Evolutionary conservation across 805 yeast genomes (phyloP), one percentile per base, ranked within the genome.

Genomic region (Kodamaea restingae): DNA sequence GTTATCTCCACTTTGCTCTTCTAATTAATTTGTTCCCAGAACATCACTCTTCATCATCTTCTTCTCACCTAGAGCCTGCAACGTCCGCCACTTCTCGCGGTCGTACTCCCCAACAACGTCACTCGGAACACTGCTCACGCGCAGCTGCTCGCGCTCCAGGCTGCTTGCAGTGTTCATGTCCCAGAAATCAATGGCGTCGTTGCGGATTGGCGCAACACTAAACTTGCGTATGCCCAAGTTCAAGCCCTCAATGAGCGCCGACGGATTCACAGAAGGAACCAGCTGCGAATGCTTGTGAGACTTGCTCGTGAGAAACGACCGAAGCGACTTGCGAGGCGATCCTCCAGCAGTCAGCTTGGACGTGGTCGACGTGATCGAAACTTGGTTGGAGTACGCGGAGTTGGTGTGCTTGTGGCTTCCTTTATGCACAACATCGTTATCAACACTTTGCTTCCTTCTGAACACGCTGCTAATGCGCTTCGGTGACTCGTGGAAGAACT

Each of bases 71-170:
- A 72, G 46, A 15, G 65, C 52, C 47, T 71, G 69, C 44, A 79
- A 63, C 0, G 77, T 73, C 41, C 73, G 63, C 84, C 84, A 79
- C 53, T 80, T 80, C 52, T 80, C 86, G 49, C 73, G 62, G 49
- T 80, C 86, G 51, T 80, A 80, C 50, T 77, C 78, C 0, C 85
- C 84, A 40, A 79, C 70, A 3, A 76, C 79, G 9, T 71, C 77
- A 29, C 79, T 68, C 1, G 85, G 84, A 27, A 69, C 44, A 50
- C 72, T 58, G 58, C 76, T 51, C 30, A 60, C 66, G 10, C 70
- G 58, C 2, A 75, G 71, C 46, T 55, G 49, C 39, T 59, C 63
- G 8, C 28, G 21, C 7, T 28, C 41, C n/a, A 29, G 21, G 20
- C 39, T 29, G 29, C 27, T 38, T 8, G 37, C 36, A 2, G 37